Percentiles rank a stretch among this genome's conserved stretches.
These are phyloP conservation scores for Dactylella cylindrospora DNA, from an alignment of 2,329 filamentous ascomycete species.

Conservation along the genomic window DNA sequence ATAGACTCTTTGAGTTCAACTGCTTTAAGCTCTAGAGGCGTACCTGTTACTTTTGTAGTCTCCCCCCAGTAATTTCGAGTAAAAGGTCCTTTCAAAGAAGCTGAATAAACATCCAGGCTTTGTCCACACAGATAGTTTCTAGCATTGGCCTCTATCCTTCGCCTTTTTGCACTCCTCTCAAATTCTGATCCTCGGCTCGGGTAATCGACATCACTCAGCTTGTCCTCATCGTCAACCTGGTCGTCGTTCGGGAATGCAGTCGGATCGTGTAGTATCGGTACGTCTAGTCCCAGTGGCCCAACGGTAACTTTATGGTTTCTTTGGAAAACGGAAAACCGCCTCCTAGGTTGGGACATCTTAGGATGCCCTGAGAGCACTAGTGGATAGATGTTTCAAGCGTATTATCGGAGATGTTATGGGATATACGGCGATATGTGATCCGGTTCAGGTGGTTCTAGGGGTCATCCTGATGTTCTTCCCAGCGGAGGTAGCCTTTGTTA, in stretches of 20 bases:
- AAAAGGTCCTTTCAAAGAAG: slow-evolving; percentile 19
- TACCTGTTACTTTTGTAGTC: slow-evolving; percentile 18
- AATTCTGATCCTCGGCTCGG: slow-evolving; percentile 14
- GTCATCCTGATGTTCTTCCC: slow-evolving; percentile 24
- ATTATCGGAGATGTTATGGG: too few relatives aligned
- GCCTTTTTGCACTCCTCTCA: slow-evolving; percentile 21
- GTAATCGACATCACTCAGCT: slow-evolving; percentile 39
- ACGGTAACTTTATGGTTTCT: slow-evolving; percentile 31
- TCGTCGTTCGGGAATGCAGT: slow-evolving; percentile 27
- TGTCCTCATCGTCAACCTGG: slow-evolving; percentile 29
- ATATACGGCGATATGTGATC: too few relatives aligned
- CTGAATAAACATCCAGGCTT: slow-evolving; percentile 18
- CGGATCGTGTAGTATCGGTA: slow-evolving; percentile 16
- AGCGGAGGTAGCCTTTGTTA: too few relatives aligned
- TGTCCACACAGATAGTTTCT: slow-evolving; percentile 29
- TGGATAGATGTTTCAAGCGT: too few relatives aligned
- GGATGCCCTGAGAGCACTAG: too few relatives aligned
- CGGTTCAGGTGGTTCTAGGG: background rate
- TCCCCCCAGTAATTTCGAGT: slow-evolving; percentile 26
- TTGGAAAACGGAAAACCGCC: slow-evolving; percentile 36
- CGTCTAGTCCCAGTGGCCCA: slow-evolving; percentile 27
- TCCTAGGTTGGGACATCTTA: background rate
- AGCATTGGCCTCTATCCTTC: slow-evolving; percentile 26
- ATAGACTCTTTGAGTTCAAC: slow-evolving; percentile 17
- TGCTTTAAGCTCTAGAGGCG: slow-evolving; percentile 20